Conservation (phyloP, 768 basidiomycete species). For the Xerocomus spinulosus region DNA sequence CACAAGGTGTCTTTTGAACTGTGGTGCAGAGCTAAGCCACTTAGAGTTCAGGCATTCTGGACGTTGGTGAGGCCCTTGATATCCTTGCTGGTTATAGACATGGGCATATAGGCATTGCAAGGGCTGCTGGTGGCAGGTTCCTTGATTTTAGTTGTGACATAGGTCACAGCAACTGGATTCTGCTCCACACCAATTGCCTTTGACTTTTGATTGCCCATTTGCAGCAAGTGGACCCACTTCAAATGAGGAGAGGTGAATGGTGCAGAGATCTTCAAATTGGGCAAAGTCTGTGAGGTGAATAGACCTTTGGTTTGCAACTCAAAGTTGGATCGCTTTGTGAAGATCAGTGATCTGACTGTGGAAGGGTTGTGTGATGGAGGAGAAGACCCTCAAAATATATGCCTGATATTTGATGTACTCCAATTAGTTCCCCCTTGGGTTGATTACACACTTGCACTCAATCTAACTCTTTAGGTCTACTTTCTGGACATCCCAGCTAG, state of each 20-base stretch:
- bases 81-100: neutral
- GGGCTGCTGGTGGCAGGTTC: neutral
- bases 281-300: neutral
- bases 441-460: too few relatives aligned
- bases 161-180: neutral
- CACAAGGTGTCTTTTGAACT: neutral
- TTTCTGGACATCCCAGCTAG: too few relatives aligned
- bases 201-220: neutral
- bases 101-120: neutral
- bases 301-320: constrained; percentile 12
- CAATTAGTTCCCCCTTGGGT: too few relatives aligned
- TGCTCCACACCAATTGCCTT: too few relatives aligned
- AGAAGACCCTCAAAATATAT: too few relatives aligned
- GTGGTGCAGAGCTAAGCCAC: neutral
- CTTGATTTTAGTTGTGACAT: constrained; percentile 1
- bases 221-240: neutral
- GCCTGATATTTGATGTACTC: too few relatives aligned
- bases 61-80: neutral
- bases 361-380: too few relatives aligned
- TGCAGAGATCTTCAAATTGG: neutral
- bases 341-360: constrained; percentile 33
- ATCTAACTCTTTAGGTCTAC: too few relatives aligned
- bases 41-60: neutral
- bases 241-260: neutral
- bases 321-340: constrained; percentile 29